phyloP scores from a whole-genome alignment of 176 grass and related monocot species.

The Oryza meridionalis region DNA sequence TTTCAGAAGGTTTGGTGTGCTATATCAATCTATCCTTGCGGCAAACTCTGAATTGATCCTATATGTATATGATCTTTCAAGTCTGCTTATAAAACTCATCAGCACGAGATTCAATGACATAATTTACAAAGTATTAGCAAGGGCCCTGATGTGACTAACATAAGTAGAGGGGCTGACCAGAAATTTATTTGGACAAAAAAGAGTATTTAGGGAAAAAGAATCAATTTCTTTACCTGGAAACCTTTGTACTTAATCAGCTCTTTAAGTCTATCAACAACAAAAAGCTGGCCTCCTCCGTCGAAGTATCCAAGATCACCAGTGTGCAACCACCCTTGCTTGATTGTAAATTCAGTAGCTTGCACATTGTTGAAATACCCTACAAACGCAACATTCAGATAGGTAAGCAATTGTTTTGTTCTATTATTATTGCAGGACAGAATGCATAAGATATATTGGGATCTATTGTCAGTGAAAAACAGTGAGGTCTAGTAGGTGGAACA shows the following conservation, averaged over 20 bases:
- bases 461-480: not conserved
- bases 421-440: not conserved
- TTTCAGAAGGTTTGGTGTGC: not conserved
- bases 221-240: constrained; percentile 63
- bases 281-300: constrained; percentile 69
- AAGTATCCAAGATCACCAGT: constrained; percentile 95
- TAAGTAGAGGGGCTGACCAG: not conserved
- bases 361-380: constrained; percentile 92
- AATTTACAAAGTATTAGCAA: not conserved
- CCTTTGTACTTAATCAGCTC: constrained; percentile 98
- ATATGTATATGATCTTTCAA: not conserved
- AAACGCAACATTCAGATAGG: constrained; percentile 20
- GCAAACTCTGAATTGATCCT: not conserved
- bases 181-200: too few species aligned
- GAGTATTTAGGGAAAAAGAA: not conserved
- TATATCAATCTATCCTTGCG: not conserved
- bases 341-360: constrained; percentile 85
- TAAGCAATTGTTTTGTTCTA: constrained; percentile 3
- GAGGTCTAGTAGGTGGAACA: not conserved
- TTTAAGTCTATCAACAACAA: constrained; percentile 95
- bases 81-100: constrained; percentile 13
- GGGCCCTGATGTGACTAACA: not conserved
- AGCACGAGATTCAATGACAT: not conserved
- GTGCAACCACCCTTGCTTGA: constrained; percentile 89
- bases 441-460: not conserved